phyloP scores from a whole-genome alignment of 2,329 filamentous ascomycete genomes.

The Coniochaeta sp. region DNA sequence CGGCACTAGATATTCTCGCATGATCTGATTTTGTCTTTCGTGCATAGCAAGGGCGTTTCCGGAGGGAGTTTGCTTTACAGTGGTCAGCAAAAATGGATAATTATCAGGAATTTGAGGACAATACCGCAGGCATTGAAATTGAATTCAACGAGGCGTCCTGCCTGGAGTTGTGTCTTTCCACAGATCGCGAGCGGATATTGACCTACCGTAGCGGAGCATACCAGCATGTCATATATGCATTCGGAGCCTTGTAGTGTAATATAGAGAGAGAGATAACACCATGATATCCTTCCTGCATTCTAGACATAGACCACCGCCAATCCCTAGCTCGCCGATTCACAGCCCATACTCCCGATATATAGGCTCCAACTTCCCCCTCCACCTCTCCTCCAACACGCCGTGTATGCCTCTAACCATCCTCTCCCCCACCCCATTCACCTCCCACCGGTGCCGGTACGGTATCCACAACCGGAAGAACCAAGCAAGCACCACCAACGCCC shows the following conservation, averaged over 20 bases:
- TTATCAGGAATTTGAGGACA: not conserved
- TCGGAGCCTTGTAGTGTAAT: not conserved
- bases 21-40: not conserved
- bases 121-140: not conserved
- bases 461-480: constrained; percentile 30
- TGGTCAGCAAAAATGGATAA: not conserved
- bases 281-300: not conserved
- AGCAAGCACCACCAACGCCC: constrained; percentile 27
- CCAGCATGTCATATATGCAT: not conserved
- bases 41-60: not conserved
- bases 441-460: constrained; percentile 24
- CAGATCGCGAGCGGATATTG: not conserved
- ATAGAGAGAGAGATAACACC: not conserved
- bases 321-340: not conserved
- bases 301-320: too few relatives aligned
- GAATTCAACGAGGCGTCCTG: too few relatives aligned
- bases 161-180: too few relatives aligned
- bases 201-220: not conserved
- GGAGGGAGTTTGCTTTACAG: not conserved
- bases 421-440: constrained; percentile 26
- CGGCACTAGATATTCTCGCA: not conserved
- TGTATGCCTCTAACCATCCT: constrained; percentile 27
- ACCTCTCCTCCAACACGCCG: constrained; percentile 23
- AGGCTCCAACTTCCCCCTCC: constrained; percentile 24
- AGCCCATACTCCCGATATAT: constrained; percentile 19